Base-by-base conservation (phyloP, 2,329 filamentous ascomycete genomes). In the Fusarium floridanum region DNA sequence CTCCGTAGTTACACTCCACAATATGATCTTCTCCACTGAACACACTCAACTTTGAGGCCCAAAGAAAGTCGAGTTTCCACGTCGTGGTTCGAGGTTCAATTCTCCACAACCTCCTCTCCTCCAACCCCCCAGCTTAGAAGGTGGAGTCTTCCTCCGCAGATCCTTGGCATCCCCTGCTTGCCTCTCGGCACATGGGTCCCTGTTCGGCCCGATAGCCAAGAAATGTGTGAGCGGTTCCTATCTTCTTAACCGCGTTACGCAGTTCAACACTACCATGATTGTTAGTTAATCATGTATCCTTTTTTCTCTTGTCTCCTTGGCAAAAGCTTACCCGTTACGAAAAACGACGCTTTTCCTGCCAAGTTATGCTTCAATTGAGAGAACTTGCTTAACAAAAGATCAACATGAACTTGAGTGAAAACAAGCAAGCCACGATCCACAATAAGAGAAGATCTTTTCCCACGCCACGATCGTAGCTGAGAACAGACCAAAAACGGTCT, bases 121-220 rank as follows among this genome's bases (percentile, higher is more conserved):
- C 70, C 70, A 61, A 22, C 14, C 61, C 34, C 48, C 36, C 22
- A 14, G 17, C 20, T 27, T 45, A 12, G 36, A 34, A 57, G 27
- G 62, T 66, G 55, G 39, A 50, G 43, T 24, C 14, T 20, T 62
- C 53, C 66, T 69, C 64, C 64, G 61, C 64, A 67, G 50, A 70
- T 72, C 61, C 66, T 66, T 69, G 53, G 45, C 45, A 43, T 53
- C 55, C 17, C 48, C 36, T 48, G 43, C 45, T 50, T 56, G 32
- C 56, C 27, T 67, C 41, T 72, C 70, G 72, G 70, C 70, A 74
- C 55, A 72, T 74, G 59, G 64, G 43, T n/a, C 48, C 48, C 20
- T 17, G 34, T 68, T 74, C 70, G 72, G 72, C 14, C 72, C 72
- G 72, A 74, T 74, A 62, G 60, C 56, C 37, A 32, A 32, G 41